Conservation (phyloP, 129 eudicot genomes). For the Arctium minus region DNA sequence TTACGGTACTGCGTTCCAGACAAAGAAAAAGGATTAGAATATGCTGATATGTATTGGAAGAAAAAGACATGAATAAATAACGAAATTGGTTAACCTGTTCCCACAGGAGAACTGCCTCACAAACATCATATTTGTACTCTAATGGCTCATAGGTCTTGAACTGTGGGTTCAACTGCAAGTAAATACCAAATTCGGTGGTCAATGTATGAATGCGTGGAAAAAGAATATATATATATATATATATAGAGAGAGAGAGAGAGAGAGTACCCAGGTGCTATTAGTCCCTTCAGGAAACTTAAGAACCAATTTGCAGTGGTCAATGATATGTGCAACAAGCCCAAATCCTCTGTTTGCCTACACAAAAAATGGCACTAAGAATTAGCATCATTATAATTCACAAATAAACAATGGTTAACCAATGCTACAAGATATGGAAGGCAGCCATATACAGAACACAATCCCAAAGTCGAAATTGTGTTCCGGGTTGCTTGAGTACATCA, state of each 20-base stretch:
- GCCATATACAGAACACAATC: not conserved
- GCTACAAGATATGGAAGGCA: not conserved
- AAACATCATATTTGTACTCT: slow-evolving; percentile 88
- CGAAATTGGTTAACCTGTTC: slow-evolving; percentile 62
- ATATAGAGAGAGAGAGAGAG: slow-evolving; percentile 4
- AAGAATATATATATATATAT: not conserved
- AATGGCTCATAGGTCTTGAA: slow-evolving; percentile 81
- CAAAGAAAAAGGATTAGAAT: slow-evolving; percentile 16
- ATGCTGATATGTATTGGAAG: not conserved
- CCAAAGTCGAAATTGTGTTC: not conserved
- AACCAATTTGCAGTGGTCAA: slow-evolving; percentile 87
- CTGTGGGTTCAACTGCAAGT: slow-evolving; percentile 72
- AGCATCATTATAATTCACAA: not conserved
- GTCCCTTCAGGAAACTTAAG: slow-evolving; percentile 96
- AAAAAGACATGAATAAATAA: not conserved
- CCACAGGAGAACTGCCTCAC: slow-evolving; percentile 92
- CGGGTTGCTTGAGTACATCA: not conserved
- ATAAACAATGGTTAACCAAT: not conserved
- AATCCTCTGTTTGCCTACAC: slow-evolving; percentile 96
- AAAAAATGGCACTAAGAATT: not conserved
- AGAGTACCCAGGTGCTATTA: slow-evolving; percentile 84
- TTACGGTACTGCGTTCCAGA: slow-evolving; percentile 89
- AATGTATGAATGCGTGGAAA: not conserved
- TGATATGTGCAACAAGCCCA: slow-evolving; percentile 84
- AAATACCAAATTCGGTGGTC: not conserved